phyloP scores from a whole-genome alignment of 768 basidiomycete genomes.

The Cyathus striatus region DNA sequence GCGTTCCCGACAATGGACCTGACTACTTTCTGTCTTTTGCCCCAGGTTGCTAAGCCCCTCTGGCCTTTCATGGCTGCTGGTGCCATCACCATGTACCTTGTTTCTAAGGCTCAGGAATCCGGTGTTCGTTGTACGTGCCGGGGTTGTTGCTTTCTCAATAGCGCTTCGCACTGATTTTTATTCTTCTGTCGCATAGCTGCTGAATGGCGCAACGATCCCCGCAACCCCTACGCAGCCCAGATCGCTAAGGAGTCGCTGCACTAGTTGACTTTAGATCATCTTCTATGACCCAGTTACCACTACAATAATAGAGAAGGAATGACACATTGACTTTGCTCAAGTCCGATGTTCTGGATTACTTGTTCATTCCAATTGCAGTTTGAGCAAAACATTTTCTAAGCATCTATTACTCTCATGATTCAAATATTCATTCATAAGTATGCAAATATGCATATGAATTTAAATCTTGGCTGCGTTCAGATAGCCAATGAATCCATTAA shows the following conservation, averaged over 20 bases:
- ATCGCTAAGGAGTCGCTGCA: constrained; percentile 60
- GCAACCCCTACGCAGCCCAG: constrained; percentile 78
- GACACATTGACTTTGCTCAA: too few species aligned
- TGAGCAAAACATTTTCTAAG: too few species aligned
- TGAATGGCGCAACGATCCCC: constrained; percentile 67
- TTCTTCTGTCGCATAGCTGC: constrained; percentile 38
- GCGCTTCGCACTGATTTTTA: not conserved
- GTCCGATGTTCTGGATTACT: too few species aligned
- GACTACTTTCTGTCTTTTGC: constrained; percentile 1
- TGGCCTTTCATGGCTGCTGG: constrained; percentile 79
- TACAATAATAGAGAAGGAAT: too few species aligned
- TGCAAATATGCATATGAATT: too few species aligned
- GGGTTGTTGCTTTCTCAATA: not conserved
- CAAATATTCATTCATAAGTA: too few species aligned
- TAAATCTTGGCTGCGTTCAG: too few species aligned
- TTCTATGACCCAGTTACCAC: too few species aligned
- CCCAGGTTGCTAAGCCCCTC: constrained; percentile 64
- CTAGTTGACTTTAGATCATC: constrained; percentile 24
- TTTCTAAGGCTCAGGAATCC: constrained; percentile 62
- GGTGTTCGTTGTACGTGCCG: constrained; percentile 63
- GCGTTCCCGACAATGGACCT: not conserved
- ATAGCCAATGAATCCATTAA: too few species aligned
- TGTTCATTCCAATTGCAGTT: too few species aligned
- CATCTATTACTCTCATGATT: too few species aligned
- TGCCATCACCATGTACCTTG: constrained; percentile 58